Base-by-base conservation (phyloP, 1,284 basidiomycete species). In the Wallemia mellicola region DNA sequence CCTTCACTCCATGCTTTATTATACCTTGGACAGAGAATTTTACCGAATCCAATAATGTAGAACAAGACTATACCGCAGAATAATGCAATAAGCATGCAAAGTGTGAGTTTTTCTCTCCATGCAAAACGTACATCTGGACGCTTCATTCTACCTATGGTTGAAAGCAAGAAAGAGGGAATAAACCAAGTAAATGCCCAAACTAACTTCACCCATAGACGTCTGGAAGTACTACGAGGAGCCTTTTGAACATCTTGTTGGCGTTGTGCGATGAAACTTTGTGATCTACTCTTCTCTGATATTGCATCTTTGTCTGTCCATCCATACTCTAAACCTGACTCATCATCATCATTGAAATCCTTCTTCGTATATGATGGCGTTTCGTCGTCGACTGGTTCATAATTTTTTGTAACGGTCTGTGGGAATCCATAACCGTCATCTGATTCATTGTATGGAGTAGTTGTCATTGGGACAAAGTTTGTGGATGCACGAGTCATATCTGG, bases 71-170 rank as follows among this genome's bases (percentile, higher is more conserved):
- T 80, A 24, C 71, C 80, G 67, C 89, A 96, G 59, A 86, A 75
- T 67, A 95, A 81, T 89, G 91, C 96, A 67, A 98, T 96, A 71
- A 96, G 76, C 62, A 94, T 71, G 72, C 98, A 96, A 70, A 96
- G 79, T 2, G 91, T 86, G 1, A 98, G 76, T 73, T 96, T 98
- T 72, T 98, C 92, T 64, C 91, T 74, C 92, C 91, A 96, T 0
- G 92, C 92, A 71, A 95, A 89, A 54, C 84, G 81, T 38, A 98
- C 77, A 66, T 98, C 94, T 62, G 83, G 71, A 11, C 91, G 81
- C 73, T 95, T 95, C 85, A 98, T 89, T 24, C 86, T 77, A 1
- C 86, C 86, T 60, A 86, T 66, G 68, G 77, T 79, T 17, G 71
- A 73, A 54, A 98, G 73, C 59, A 82, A 69, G 17, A 77, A 77